A percentile compares a stretch with the other conserved stretches of the same genome.
phyloP scores from a whole-genome alignment of 1,284 basidiomycete genomes.

The Tylopilus sp. region DNA sequence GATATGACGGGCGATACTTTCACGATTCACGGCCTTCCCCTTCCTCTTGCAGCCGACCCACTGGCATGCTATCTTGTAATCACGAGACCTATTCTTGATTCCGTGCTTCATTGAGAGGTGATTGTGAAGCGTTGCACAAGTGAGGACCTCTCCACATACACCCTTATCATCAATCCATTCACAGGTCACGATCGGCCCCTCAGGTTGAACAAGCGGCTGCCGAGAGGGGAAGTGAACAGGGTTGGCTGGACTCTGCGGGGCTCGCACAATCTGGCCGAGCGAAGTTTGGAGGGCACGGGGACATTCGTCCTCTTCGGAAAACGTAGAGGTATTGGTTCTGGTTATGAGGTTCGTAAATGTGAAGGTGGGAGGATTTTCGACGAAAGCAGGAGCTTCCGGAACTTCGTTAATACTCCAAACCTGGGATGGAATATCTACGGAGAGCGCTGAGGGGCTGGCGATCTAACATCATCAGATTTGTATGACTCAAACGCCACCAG shows the following conservation, averaged over 20 bases:
- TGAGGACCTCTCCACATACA: constrained; percentile 15
- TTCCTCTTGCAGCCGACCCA: constrained; percentile 31
- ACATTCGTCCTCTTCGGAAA: no score
- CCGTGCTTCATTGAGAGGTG: constrained; percentile 31
- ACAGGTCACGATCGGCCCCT: background rate
- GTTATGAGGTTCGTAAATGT: background rate
- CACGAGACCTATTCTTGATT: constrained; percentile 20
- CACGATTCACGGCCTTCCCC: constrained; percentile 30
- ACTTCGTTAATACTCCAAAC: background rate
- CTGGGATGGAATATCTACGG: background rate
- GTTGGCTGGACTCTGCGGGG: background rate
- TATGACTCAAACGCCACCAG: background rate
- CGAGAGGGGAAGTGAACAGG: no score
- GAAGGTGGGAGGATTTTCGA: background rate
- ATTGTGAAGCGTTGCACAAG: background rate
- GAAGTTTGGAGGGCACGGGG: background rate
- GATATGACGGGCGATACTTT: constrained; percentile 35
- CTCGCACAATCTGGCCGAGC: background rate
- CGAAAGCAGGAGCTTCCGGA: background rate
- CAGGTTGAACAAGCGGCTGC: background rate
- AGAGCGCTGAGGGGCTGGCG: no score
- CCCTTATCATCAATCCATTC: constrained; percentile 15
- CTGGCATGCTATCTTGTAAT: constrained; percentile 3
- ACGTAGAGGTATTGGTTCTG: background rate
- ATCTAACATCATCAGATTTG: constrained; percentile 12